Conservation (phyloP, 148 eudicot species). For the Spergularia marina region DNA sequence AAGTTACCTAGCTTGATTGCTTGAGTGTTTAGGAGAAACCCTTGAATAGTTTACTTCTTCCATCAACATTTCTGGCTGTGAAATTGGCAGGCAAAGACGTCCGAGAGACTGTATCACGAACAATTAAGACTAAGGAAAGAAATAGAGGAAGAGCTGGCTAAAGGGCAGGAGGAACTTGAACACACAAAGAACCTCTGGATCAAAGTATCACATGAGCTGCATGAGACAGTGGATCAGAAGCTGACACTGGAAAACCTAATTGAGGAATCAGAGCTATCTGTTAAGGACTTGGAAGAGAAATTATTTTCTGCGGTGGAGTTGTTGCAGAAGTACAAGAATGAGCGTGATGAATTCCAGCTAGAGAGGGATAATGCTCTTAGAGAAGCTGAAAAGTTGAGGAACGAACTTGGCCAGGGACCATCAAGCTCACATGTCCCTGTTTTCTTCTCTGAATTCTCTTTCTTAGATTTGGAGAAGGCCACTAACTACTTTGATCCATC, state of each 20-base stretch:
- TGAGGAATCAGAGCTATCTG: slow-evolving; percentile 20
- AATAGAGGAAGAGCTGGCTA: slow-evolving; percentile 47
- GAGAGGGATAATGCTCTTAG: slow-evolving; percentile 60
- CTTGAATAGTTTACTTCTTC: background rate
- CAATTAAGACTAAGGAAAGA: slow-evolving; percentile 51
- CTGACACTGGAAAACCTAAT: slow-evolving; percentile 38
- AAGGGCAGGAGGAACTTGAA: slow-evolving; percentile 48
- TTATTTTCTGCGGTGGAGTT: slow-evolving; percentile 59
- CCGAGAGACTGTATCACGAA: slow-evolving; percentile 50
- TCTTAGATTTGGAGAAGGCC: slow-evolving; percentile 67
- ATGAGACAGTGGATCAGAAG: slow-evolving; percentile 45
- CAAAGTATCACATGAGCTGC: slow-evolving; percentile 44
- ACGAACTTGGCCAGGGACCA: slow-evolving; percentile 32
- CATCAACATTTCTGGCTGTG: slow-evolving; percentile 4
- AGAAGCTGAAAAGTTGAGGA: slow-evolving; percentile 51
- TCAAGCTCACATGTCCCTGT: slow-evolving; percentile 37
- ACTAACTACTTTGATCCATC: slow-evolving; percentile 54
- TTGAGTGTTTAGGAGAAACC: background rate
- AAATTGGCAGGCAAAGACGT: slow-evolving; percentile 39
- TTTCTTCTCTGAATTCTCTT: slow-evolving; percentile 56
- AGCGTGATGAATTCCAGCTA: slow-evolving; percentile 56
- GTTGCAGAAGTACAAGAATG: slow-evolving; percentile 64
- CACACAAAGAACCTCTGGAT: slow-evolving; percentile 33
- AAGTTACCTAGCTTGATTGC: background rate
- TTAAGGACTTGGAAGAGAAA: slow-evolving; percentile 60